Base-by-base conservation (phyloP, 371 early-diverging fungal genomes). In the Amoeboaphelidium protococcarum region DNA sequence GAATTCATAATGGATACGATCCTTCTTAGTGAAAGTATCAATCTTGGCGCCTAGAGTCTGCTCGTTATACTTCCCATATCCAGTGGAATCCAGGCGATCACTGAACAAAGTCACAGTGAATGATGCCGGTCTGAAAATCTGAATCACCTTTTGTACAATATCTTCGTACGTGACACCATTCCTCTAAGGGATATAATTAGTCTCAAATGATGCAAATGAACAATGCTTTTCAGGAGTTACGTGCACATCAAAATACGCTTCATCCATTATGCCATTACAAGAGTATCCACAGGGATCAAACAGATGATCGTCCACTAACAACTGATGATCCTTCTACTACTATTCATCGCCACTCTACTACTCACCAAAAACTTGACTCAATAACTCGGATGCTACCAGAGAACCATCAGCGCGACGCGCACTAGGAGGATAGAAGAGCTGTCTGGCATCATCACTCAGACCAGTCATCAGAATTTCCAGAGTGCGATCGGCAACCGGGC, bases 221-320 rank as follows among this genome's bases (percentile, higher is more conserved):
- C 86, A 91, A 51, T 70, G 64, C 21, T 70, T 74, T 61, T 91
- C 92, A n/a, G 92, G 92, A n/a, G 92, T 91, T n/a, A 91, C 90
- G 54, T 91, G 92, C 58, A 88, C 77, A n/a, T 81, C 87, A 58
- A 71, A 89, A 62, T 89, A 91, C 37, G 70, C 75, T 2, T 62
- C 67, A 10, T 63, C 48, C 6, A 24, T 25, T n/a, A 89, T 59
- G 2, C 80, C 88, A 55, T 91, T 89, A 54, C 80, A 68, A 13
- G 87, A 87, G 57, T 82, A 89, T 3, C 92, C 90, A 57, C 90
- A 89, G 2, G 92, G 92, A 41, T 78, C 71, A 59, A 88, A 91
- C 50, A 86, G 52, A 56, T 64, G 84, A 41, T 84, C 78, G 59
- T 91, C 87, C 47, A 78, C 62, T 25, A 63, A 56, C 20, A 19